Percentiles rank a stretch among this genome's conserved stretches.
Evolutionary conservation across 169 alveolate genomes (phyloP).

Genomic region (Cryptosporidium bovis): DNA sequence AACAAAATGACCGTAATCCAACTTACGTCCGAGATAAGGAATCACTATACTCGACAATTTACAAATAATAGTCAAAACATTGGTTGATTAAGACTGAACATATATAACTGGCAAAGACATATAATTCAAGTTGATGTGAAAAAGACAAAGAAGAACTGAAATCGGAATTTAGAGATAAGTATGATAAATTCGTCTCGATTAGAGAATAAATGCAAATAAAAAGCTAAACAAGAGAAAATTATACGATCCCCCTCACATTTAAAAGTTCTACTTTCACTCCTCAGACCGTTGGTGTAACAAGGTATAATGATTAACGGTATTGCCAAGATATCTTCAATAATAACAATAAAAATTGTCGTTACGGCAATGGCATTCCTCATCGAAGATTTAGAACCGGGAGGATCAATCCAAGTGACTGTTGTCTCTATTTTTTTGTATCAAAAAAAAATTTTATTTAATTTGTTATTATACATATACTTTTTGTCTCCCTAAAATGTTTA

Average conservation of each 20-base stretch:
- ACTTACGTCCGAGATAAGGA: too few species aligned
- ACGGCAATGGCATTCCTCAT: conserved; percentile 62
- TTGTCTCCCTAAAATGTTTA: too few species aligned
- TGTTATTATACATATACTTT: too few species aligned
- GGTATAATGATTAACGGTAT: conserved; percentile 68
- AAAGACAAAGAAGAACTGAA: neutral
- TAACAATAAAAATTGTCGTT: conserved; percentile 20
- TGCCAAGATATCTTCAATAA: conserved; percentile 57
- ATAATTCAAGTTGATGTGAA: neutral
- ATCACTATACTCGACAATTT: too few species aligned
- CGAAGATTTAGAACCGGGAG: conserved; percentile 76
- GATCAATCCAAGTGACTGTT: conserved; percentile 74
- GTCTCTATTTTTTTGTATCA: neutral
- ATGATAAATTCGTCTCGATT: neutral
- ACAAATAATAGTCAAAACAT: too few species aligned
- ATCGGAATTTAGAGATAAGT: neutral
- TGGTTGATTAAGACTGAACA: too few species aligned
- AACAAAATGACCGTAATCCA: too few species aligned
- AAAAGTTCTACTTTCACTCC: conserved; percentile 39
- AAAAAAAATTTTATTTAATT: too few species aligned
- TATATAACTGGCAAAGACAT: too few species aligned
- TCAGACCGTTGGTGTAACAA: conserved; percentile 75
- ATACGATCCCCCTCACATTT: neutral
- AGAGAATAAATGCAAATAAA: neutral
- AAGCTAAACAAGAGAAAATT: neutral